phyloP scores from a whole-genome alignment of 768 basidiomycete genomes.

The Mycena rebaudengoi region DNA sequence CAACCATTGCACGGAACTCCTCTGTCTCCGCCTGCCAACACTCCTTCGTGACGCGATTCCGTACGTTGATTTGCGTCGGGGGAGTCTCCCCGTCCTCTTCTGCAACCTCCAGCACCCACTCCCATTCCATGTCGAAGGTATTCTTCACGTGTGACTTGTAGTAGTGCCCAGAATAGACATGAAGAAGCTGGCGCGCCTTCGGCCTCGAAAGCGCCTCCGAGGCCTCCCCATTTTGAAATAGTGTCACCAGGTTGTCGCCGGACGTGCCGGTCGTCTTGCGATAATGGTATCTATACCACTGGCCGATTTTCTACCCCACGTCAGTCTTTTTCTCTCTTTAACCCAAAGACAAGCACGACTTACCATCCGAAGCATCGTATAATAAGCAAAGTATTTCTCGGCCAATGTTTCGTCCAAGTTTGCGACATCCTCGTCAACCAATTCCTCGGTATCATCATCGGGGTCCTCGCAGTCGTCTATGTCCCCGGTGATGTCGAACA shows the following conservation, averaged over 20 bases:
- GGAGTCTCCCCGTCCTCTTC: not conserved
- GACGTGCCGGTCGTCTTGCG: not conserved
- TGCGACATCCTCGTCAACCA: not conserved
- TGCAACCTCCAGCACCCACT: not conserved
- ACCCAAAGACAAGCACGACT: not conserved
- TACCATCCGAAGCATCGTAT: not conserved
- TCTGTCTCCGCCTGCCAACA: not conserved
- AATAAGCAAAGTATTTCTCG: not conserved
- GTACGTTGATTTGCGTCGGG: not conserved
- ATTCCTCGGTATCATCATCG: not conserved
- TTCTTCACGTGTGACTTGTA: not conserved
- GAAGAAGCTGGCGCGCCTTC: not conserved
- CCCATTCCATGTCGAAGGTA: not conserved
- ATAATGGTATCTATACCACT: not conserved
- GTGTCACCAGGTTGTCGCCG: not conserved
- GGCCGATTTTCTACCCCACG: not conserved
- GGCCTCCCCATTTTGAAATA: not conserved
- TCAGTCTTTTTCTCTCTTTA: not conserved
- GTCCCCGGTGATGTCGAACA: not conserved
- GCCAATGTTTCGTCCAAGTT: not conserved
- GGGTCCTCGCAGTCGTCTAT: not conserved
- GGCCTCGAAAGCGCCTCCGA: not conserved
- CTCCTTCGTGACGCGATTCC: not conserved
- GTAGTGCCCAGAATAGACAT: not conserved
- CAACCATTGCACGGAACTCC: not conserved